Conservation (phyloP, 202 grass and related monocot genomes). For the Schoenoplectus tabernaemontani region DNA sequence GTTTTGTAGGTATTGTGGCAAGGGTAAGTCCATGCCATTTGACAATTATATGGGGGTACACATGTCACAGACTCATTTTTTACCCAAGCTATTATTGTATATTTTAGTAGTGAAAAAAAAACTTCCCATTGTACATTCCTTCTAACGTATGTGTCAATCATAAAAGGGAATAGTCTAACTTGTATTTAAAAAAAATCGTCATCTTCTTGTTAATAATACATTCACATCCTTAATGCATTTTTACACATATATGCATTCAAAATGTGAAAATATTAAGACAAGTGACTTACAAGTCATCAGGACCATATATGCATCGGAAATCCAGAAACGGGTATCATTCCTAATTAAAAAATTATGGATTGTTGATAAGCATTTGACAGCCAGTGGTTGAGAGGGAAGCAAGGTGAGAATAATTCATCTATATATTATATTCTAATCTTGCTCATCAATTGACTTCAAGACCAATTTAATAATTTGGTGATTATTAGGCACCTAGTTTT, state of each 20-base stretch:
- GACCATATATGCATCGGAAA: not conserved
- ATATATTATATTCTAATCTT: slow-evolving; percentile 2
- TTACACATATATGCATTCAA: not conserved
- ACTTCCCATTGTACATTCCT: not conserved
- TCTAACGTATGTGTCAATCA: too few species aligned
- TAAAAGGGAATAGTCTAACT: not conserved
- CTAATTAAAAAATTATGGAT: not conserved
- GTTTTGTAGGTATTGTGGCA: too few species aligned
- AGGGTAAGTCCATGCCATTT: too few species aligned
- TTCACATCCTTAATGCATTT: not conserved
- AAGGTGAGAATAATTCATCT: not conserved
- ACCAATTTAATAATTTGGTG: slow-evolving; percentile 14
- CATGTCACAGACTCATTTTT: too few species aligned
- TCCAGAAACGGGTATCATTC: not conserved
- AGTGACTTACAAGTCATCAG: too few species aligned
- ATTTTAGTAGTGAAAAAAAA: too few species aligned
- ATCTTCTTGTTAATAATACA: not conserved
- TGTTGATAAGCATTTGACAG: slow-evolving; percentile 20
- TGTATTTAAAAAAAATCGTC: not conserved
- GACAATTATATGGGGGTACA: too few species aligned
- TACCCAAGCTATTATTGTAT: not conserved
- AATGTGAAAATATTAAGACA: not conserved
- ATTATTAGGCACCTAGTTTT: slow-evolving; percentile 7
- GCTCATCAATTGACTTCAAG: not conserved
- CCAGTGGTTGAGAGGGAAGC: not conserved